These are phyloP conservation scores for Ettlia oleoabundans DNA, from an alignment of 139 green algal species.

Conservation along the genomic window DNA sequence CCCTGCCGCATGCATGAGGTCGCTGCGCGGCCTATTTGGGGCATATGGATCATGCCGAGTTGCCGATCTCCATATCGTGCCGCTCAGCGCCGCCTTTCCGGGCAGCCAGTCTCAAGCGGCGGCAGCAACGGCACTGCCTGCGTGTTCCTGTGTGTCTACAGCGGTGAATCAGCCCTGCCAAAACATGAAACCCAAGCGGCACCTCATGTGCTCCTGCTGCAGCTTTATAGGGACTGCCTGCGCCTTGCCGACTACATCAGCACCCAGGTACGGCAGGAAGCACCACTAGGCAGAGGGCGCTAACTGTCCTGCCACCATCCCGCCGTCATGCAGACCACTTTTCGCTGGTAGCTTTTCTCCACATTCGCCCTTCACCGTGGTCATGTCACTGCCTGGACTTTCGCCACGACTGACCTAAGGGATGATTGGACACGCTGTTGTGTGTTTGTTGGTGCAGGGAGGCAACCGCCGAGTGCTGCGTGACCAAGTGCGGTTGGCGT, in stretches of 20 bases:
- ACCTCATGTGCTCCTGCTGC: background rate
- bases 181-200: no score
- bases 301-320: no score
- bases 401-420: no score
- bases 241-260: slow-evolving; percentile 67
- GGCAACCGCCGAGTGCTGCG: slow-evolving; percentile 49
- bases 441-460: slow-evolving; percentile 31
- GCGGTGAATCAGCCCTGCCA: background rate
- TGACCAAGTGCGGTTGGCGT: slow-evolving; percentile 48
- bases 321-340: no score
- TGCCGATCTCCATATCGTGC: no score
- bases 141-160: background rate
- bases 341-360: no score
- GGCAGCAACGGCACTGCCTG: background rate
- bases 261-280: slow-evolving; percentile 46
- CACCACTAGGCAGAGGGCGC: no score
- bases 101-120: no score
- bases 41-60: no score
- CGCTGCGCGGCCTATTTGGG: background rate
- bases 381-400: no score
- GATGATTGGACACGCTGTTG: no score
- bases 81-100: no score
- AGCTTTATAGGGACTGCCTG: slow-evolving; percentile 68
- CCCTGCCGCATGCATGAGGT: background rate
- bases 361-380: background rate